Conservation (phyloP, 1,139 yeast species). For the Meyerozyma athensensis region DNA sequence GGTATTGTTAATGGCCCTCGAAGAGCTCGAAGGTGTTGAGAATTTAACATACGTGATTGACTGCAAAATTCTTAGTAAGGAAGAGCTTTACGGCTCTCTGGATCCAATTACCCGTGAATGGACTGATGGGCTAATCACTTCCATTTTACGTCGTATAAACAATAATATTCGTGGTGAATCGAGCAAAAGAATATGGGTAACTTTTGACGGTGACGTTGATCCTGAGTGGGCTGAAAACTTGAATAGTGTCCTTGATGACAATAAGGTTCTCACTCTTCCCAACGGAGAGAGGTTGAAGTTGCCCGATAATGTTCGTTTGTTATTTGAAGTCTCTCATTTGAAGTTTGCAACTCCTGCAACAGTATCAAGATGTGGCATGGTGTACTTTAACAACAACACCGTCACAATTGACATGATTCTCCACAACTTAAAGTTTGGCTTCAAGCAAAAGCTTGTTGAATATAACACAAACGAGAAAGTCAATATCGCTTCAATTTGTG, state of each 20-base stretch:
- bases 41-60: constrained; percentile 51
- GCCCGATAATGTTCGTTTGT: constrained; percentile 57
- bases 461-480: background rate
- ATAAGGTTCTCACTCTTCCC: constrained; percentile 73
- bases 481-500: constrained; percentile 1
- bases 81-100: constrained; percentile 61
- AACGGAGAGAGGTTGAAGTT: constrained; percentile 80
- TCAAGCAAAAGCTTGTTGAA: background rate
- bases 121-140: constrained; percentile 84
- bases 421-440: constrained; percentile 11
- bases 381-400: constrained; percentile 54
- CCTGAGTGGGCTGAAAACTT: constrained; percentile 93
- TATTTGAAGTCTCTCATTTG: constrained; percentile 75
- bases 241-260: constrained; percentile 89
- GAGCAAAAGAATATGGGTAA: constrained; percentile 62
- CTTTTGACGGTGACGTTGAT: constrained; percentile 91
- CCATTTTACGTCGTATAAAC: constrained; percentile 55
- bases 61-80: constrained; percentile 70
- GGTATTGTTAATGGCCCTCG: constrained; percentile 44
- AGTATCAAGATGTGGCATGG: constrained; percentile 86
- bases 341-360: constrained; percentile 83
- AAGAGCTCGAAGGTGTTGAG: constrained; percentile 30
- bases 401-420: constrained; percentile 23
- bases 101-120: constrained; percentile 84
- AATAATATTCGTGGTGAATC: constrained; percentile 59